Evolutionary conservation across 2,329 filamentous ascomycete species (phyloP).

Genomic region (Elsinoe necatrix): DNA sequence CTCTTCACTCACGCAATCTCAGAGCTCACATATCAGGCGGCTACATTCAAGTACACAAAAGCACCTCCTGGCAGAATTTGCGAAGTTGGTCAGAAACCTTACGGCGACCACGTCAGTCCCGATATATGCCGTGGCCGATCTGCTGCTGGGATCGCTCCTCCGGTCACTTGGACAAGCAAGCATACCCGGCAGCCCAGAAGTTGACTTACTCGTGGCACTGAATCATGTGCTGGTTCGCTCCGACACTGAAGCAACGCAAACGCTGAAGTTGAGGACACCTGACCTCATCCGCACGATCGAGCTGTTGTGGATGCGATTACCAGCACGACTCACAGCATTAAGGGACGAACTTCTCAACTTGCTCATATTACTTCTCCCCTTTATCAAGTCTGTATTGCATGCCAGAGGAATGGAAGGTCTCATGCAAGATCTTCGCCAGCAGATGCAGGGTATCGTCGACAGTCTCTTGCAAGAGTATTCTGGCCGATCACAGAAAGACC

Average conservation of each 20-base stretch:
- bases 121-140: conserved; percentile 42
- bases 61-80: conserved; percentile 27
- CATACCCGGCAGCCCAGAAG: conserved; percentile 57
- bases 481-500: conserved; percentile 58
- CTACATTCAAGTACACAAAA: neutral
- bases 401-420: conserved; percentile 17
- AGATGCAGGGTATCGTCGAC: conserved; percentile 58
- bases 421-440: conserved; percentile 19
- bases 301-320: conserved; percentile 58
- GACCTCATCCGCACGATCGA: conserved; percentile 62
- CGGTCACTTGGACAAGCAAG: conserved; percentile 43
- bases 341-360: conserved; percentile 68
- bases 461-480: conserved; percentile 71
- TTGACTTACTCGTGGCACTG: conserved; percentile 64
- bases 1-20: neutral
- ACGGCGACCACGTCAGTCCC: conserved; percentile 27
- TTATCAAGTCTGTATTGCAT: conserved; percentile 31
- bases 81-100: conserved; percentile 24
- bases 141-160: conserved; percentile 49
- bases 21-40: conserved; percentile 22
- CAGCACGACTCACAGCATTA: conserved; percentile 52
- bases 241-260: conserved; percentile 57
- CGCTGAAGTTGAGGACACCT: conserved; percentile 53
- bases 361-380: conserved; percentile 51
- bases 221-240: conserved; percentile 60